Evolutionary conservation across 2,329 filamentous ascomycete genomes (phyloP).

Genomic region (Nectriaceae sp.): DNA sequence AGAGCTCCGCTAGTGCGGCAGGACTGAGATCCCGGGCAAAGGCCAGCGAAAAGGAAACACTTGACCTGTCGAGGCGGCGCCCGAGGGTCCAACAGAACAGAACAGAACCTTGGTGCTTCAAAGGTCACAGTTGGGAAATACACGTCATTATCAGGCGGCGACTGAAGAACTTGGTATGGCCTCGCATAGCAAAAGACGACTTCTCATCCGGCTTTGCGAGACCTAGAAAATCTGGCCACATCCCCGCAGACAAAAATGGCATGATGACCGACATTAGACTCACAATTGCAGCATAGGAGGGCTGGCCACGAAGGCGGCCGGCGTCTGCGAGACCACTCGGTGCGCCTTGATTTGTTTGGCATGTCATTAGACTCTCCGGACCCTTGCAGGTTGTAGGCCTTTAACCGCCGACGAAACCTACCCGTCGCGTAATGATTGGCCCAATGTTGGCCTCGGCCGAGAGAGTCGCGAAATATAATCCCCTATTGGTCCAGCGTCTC

Average conservation of each 20-base stretch:
- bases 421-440: conserved; percentile 6
- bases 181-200: neutral
- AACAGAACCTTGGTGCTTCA: no score
- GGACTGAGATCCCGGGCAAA: no score
- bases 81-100: no score
- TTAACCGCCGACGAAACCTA: conserved; percentile 6
- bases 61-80: no score
- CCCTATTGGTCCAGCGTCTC: no score
- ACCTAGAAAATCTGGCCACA: neutral
- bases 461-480: no score
- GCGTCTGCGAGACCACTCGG: conserved; percentile 12
- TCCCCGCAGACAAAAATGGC: neutral
- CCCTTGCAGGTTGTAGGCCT: neutral
- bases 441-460: no score
- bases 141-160: no score
- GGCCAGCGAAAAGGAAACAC: no score
- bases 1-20: no score
- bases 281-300: neutral
- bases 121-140: no score
- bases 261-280: neutral
- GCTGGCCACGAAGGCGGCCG: conserved; percentile 18
- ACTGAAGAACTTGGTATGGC: neutral
- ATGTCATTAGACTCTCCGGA: neutral
- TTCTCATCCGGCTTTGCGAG: neutral
- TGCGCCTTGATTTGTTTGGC: conserved; percentile 9